Conservation (phyloP, 2,329 filamentous ascomycete genomes). For the Colletotrichum noveboracense region DNA sequence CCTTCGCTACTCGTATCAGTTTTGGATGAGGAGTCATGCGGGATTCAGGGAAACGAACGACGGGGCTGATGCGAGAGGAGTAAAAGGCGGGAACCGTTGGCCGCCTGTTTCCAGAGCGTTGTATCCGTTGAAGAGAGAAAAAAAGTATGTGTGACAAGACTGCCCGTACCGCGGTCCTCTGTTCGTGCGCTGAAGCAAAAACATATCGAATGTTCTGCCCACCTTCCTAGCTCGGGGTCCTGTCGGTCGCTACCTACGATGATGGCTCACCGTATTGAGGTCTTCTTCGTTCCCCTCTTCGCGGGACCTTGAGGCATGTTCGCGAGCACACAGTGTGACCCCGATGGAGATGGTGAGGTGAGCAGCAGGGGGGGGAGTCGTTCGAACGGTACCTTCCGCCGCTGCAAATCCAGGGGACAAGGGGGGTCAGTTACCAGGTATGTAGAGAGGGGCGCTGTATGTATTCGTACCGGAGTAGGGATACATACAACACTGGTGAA, state of each 20-base stretch:
- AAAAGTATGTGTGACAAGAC: background rate
- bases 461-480: background rate
- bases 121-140: background rate
- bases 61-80: conserved; percentile 2
- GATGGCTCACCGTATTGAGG: background rate
- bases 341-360: background rate
- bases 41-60: background rate
- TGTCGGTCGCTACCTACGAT: background rate
- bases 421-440: background rate
- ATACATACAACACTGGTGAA: background rate
- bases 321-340: background rate
- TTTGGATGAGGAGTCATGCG: background rate
- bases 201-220: background rate
- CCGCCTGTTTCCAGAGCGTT: background rate
- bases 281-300: background rate
- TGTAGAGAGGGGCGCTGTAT: background rate
- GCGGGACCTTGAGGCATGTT: background rate
- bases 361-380: background rate
- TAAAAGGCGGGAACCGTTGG: background rate
- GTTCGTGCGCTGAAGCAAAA: background rate
- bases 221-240: background rate
- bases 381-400: background rate
- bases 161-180: background rate
- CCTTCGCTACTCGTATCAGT: background rate
- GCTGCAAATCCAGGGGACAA: background rate